Evolutionary conservation across 768 basidiomycete genomes (phyloP).

Genomic region (Suillus alpinus): DNA sequence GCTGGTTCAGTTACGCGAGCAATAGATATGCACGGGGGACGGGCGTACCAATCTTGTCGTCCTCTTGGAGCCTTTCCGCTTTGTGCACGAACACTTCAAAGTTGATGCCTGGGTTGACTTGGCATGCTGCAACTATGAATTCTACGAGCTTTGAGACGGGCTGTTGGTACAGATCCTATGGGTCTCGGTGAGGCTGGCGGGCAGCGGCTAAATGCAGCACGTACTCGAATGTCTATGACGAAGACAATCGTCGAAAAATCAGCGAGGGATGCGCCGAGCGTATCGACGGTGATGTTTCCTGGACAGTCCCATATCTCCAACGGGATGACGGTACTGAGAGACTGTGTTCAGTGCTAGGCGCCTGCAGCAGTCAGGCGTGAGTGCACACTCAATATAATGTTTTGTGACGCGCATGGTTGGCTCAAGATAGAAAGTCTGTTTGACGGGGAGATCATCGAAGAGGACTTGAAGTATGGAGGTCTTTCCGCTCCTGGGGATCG

Average conservation of each 20-base stretch:
- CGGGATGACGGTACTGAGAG: constrained; percentile 78
- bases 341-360: not conserved
- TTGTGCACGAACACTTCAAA: constrained; percentile 96
- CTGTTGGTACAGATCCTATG: constrained; percentile 81
- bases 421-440: constrained; percentile 88
- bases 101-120: constrained; percentile 70
- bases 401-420: constrained; percentile 77
- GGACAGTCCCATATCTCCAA: constrained; percentile 97
- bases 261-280: constrained; percentile 68
- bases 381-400: constrained; percentile 75
- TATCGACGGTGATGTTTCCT: constrained; percentile 75
- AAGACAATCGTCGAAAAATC: constrained; percentile 86
- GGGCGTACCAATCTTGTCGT: constrained; percentile 79
- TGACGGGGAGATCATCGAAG: constrained; percentile 78
- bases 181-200: not conserved
- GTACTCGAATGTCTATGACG: constrained; percentile 90
- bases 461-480: constrained; percentile 88
- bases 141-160: constrained; percentile 80
- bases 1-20: not conserved
- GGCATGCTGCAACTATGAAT: constrained; percentile 74
- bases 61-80: constrained; percentile 85
- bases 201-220: constrained; percentile 24
- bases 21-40: not conserved
- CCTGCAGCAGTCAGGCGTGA: not conserved
- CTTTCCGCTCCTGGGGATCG: constrained; percentile 75